A percentile compares a stretch with the other conserved stretches of the same genome.
These are phyloP conservation scores for Chloris gayana DNA, from an alignment of 176 grass and related monocot species.

Conservation along the genomic window DNA sequence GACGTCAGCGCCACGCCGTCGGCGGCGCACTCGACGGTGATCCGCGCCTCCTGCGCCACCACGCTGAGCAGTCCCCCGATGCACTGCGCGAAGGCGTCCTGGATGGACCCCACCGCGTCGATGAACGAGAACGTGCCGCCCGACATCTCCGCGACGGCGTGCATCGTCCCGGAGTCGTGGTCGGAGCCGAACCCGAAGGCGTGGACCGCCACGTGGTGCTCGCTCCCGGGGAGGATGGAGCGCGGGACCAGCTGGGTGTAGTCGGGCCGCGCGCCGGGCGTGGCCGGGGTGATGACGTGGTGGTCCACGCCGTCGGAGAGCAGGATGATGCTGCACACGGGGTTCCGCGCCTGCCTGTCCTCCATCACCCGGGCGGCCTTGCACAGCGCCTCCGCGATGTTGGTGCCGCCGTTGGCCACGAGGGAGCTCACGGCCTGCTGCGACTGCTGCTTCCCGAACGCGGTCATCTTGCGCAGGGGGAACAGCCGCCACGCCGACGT, in stretches of 20 bases:
- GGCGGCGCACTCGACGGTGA: slow-evolving; percentile 51
- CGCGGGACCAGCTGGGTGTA: slow-evolving; percentile 58
- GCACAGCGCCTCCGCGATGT: slow-evolving; percentile 58
- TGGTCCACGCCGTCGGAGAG: slow-evolving; percentile 74
- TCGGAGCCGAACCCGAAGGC: slow-evolving; percentile 71
- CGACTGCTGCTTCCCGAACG: slow-evolving; percentile 40
- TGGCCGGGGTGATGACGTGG: background rate
- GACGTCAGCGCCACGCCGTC: slow-evolving; percentile 45
- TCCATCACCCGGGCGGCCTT: slow-evolving; percentile 67
- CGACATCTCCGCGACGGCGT: slow-evolving; percentile 51
- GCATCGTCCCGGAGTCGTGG: slow-evolving; percentile 63
- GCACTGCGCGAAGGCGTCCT: slow-evolving; percentile 73
- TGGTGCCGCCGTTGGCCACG: slow-evolving; percentile 53
- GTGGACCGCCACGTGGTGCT: slow-evolving; percentile 52
- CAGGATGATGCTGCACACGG: slow-evolving; percentile 70
- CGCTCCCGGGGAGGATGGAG: slow-evolving; percentile 46
- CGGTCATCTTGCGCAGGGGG: slow-evolving; percentile 60
- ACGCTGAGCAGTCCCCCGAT: slow-evolving; percentile 71
- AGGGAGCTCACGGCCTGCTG: slow-evolving; percentile 57
- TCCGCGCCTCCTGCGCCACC: slow-evolving; percentile 51
- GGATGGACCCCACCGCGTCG: slow-evolving; percentile 54
- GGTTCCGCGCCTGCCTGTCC: slow-evolving; percentile 56
- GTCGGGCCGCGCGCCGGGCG: background rate
- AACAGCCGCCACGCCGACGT: slow-evolving; percentile 56
- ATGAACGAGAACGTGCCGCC: slow-evolving; percentile 80